Evolutionary conservation across 371 early-diverging fungal species (phyloP), one percentile per base, ranked within the genome.

Genomic region (Lichtheimia corymbifera): DNA sequence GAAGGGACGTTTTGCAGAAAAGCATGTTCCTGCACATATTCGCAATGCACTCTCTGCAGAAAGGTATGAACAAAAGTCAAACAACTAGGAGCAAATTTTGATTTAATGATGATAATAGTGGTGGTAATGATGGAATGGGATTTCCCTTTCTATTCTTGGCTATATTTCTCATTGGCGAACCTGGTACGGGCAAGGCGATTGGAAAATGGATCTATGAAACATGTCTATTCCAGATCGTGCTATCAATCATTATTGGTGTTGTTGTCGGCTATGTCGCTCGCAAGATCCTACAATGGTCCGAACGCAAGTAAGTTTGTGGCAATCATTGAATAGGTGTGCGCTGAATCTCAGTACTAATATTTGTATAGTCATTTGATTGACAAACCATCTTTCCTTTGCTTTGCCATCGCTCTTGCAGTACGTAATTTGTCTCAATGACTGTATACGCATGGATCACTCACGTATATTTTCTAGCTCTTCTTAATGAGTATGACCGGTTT

Each of bases 1-100:
- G 18, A 94, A 95, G 70, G 98, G 99, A n/a, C 83, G 90, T 58
- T 98, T 97, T 83, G 97, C 99, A 7, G 96, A 95, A 66, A 88
- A 88, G 58, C 90, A 96, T 67, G 92, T 99, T 12, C 94, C 97
- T 0, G 74, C 84, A 41, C 80, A 91, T 55, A 83, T 98, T n/a
- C 88, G 97, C 56, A 81, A 94, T 68, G 77, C 97, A 13, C 67
- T 99, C 9, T 89, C 94, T 0, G 93, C 93, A 25, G 99, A 99
- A 74, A 87, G 83, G 82, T 80, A 73, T 49, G 13, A 35, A 13
- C 35, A 1, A 30, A 24, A 22, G 43, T 22, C 50, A 12, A 17
- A 3, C 5, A 17, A 47, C 20, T 3, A 27, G 14, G 28, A 13
- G 5, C 13, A 25, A 53, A 11, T n/a, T 20, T 18, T 18, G 43